Evolutionary conservation across 805 yeast genomes (phyloP), one percentile per base, ranked within the genome.

Genomic region (Monosporozyma solicola): DNA sequence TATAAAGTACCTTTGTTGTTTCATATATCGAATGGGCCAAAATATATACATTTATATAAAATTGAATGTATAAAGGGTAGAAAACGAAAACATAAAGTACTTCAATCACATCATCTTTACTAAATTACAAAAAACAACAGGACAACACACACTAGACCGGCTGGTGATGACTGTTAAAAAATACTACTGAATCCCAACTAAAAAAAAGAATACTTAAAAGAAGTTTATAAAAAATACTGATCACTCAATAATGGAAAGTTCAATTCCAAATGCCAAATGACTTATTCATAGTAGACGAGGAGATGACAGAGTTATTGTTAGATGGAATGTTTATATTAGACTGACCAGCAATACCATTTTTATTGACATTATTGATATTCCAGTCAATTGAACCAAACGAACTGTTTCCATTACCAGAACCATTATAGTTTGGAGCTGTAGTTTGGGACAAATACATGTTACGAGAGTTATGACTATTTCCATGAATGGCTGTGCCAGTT

Each of bases 211-310:
- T 15, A 13, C 8, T 35, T n/a, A 4, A 35, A 7, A 6, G n/a
- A 35, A 35, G 16, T 15, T 35, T 35, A n/a, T 35, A 6, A 35
- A 35, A 15, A 15, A 15, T 15, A 35, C 15, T 32, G 4, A 13
- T 13, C 15, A 32, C 10, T 11, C 35, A 32, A 11, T 32, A 3
- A 11, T 11, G 15, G 11, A 31, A 10, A 16, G 15, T 20, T 59
- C 50, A 69, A 52, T 48, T 47, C 57, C 55, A 55, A 15, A 53
- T 51, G 7, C 55, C 54, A 25, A 53, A 51, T 6, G 53, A 16
- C 27, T 39, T 39, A 4, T 37, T 22, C 16, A 51, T 20, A 20
- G 27, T 49, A 13, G 58, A 52, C 2, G 52, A 39, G 27, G 49
- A 24, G 16, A 48, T 27, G 16, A 49, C 44, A n/a, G 49, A 27